Conservation (phyloP, 2,329 filamentous ascomycete genomes). For the Tolypocladium tundrense region DNA sequence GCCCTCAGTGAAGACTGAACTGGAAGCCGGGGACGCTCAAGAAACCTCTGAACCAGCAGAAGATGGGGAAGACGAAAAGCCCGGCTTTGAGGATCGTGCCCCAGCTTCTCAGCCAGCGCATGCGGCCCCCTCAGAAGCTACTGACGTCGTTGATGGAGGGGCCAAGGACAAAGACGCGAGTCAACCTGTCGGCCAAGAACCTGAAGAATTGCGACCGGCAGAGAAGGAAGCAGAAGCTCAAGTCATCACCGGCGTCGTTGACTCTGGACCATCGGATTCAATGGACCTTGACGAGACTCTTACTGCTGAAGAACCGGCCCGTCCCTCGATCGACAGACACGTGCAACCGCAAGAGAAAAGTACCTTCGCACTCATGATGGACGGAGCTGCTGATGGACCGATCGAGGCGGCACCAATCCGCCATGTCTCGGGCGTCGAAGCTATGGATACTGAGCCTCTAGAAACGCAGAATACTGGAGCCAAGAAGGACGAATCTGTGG, state of each 20-base stretch:
- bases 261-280: not conserved
- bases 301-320: not conserved
- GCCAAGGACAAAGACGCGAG: not conserved
- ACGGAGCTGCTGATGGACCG: not conserved
- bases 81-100: not conserved
- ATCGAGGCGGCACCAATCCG: not conserved
- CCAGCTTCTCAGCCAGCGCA: not conserved
- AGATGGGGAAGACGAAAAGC: not conserved
- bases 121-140: not conserved
- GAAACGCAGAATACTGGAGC: not conserved
- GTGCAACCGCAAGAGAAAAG: not conserved
- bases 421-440: not conserved
- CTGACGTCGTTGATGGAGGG: not conserved
- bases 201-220: not conserved
- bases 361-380: not conserved
- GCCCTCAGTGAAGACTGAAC: not conserved
- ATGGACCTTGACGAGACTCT: not conserved
- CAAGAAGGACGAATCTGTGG: not conserved
- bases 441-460: not conserved
- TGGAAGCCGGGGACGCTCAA: not conserved
- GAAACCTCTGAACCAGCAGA: not conserved
- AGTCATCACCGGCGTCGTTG: not conserved
- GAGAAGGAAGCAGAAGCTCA: not conserved
- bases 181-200: not conserved
- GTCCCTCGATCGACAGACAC: not conserved